A percentile compares a stretch with the other conserved stretches of the same genome.
Conservation (phyloP, 768 basidiomycete species). For the Leccinum arenicola region DNA sequence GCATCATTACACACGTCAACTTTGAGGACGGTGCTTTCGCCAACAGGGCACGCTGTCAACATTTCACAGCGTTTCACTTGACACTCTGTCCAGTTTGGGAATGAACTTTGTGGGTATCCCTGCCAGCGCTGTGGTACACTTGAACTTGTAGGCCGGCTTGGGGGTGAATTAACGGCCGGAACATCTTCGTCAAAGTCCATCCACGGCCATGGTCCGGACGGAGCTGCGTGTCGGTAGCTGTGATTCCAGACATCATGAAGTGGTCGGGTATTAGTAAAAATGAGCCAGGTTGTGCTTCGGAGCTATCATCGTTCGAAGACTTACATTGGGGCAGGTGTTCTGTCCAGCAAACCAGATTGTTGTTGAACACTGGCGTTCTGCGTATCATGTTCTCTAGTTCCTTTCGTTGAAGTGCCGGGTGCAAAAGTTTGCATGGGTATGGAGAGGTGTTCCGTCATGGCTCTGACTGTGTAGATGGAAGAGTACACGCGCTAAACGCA, state of each 20-base stretch:
- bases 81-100: slow-evolving; percentile 33
- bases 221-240: slow-evolving; percentile 38
- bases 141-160: neutral
- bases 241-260: neutral
- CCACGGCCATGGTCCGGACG: slow-evolving; percentile 43
- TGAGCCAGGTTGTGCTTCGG: neutral
- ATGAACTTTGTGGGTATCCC: slow-evolving; percentile 29
- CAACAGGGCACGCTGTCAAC: slow-evolving; percentile 19
- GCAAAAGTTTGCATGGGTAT: slow-evolving; percentile 19
- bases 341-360: slow-evolving; percentile 4
- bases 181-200: slow-evolving; percentile 36
- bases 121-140: slow-evolving; percentile 14
- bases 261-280: neutral
- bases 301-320: neutral
- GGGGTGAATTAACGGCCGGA: neutral
- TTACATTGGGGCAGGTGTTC: slow-evolving; percentile 24
- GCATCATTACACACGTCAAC: slow-evolving; percentile 22
- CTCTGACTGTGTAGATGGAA: neutral
- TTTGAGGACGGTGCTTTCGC: slow-evolving; percentile 18
- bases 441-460: slow-evolving; percentile 17
- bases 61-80: slow-evolving; percentile 33
- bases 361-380: neutral
- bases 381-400: neutral
- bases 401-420: neutral
- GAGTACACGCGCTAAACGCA: slow-evolving; percentile 1